Evolutionary conservation across 257 asterid genomes (phyloP).

Genomic region (Solanum neorickii): DNA sequence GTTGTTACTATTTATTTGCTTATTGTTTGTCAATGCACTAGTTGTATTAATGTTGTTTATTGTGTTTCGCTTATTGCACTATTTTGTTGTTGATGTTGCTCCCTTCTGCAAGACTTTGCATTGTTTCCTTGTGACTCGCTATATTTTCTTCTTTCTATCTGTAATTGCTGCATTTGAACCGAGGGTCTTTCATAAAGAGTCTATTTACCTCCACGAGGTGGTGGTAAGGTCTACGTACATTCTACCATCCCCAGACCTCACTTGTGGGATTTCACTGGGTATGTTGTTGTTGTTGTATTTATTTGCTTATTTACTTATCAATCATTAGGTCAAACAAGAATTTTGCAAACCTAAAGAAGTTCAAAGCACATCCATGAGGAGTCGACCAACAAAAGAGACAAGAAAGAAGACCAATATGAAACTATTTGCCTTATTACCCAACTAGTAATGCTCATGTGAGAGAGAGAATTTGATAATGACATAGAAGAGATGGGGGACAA

Average conservation of each 20-base stretch:
- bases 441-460: not conserved
- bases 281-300: not conserved
- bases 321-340: not conserved
- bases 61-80: not conserved
- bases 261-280: not conserved
- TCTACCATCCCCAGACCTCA: not conserved
- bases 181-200: not conserved
- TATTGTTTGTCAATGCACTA: not conserved
- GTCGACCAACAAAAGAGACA: not conserved
- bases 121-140: not conserved
- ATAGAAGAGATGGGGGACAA: not conserved
- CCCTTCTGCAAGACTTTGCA: not conserved
- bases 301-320: not conserved
- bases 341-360: not conserved
- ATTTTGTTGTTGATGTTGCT: not conserved
- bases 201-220: not conserved
- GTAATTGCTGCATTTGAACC: not conserved
- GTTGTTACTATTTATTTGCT: not conserved
- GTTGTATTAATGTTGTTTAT: not conserved
- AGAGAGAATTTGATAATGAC: not conserved
- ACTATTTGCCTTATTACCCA: not conserved
- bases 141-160: not conserved
- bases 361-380: not conserved
- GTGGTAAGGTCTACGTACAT: not conserved
- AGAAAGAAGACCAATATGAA: not conserved